Evolutionary conservation across 2,329 filamentous ascomycete species (phyloP).

Genomic region (Ustulina deusta): DNA sequence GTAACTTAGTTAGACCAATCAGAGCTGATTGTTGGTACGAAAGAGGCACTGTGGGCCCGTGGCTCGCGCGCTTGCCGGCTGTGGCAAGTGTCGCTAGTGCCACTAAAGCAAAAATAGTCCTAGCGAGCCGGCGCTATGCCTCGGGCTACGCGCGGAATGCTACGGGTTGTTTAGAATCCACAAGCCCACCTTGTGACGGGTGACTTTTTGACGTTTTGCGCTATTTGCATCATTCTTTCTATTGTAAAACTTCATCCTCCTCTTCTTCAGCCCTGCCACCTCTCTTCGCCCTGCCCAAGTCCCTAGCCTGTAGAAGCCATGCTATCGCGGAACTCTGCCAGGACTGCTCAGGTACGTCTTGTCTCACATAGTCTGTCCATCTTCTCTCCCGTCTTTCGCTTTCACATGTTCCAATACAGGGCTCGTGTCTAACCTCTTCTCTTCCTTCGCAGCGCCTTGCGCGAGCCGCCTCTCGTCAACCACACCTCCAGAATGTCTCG

Average conservation of each 20-base stretch:
- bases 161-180: conserved; percentile 38
- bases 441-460: conserved; percentile 62
- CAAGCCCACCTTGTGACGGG: conserved; percentile 38
- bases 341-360: conserved; percentile 68
- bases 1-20: not conserved
- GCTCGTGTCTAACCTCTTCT: conserved; percentile 28
- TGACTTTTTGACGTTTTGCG: conserved; percentile 48
- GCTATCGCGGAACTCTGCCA: conserved; percentile 69
- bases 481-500: conserved; percentile 56
- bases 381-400: conserved; percentile 39
- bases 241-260: conserved; percentile 33
- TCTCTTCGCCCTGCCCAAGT: conserved; percentile 33
- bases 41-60: conserved; percentile 12
- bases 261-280: conserved; percentile 39
- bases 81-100: conserved; percentile 14
- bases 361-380: conserved; percentile 11
- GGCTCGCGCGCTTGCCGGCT: conserved; percentile 5
- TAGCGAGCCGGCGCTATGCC: conserved; percentile 21
- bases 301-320: conserved; percentile 52
- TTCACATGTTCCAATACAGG: conserved; percentile 34
- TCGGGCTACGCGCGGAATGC: conserved; percentile 43
- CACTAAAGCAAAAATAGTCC: conserved; percentile 15
- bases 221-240: conserved; percentile 48
- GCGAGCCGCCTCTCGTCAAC: conserved; percentile 60
- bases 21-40: not conserved